phyloP scores from a whole-genome alignment of 1,284 basidiomycete species.

The Coniferiporia weirii region DNA sequence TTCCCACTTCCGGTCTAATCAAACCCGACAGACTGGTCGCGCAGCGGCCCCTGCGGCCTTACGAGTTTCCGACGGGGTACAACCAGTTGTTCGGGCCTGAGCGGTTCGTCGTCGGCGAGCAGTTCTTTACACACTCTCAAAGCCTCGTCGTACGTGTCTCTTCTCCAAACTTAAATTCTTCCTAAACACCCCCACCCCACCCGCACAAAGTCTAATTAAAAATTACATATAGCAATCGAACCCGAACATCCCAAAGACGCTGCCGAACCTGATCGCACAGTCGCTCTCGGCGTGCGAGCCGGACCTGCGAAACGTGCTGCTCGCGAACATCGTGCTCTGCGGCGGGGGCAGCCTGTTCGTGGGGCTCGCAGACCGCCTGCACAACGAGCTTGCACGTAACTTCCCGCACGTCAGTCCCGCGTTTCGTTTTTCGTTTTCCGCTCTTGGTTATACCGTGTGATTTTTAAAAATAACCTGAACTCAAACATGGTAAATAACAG shows the following conservation, averaged over 20 bases:
- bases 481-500: conserved; percentile 34
- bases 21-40: conserved; percentile 41
- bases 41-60: conserved; percentile 55
- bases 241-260: conserved; percentile 65
- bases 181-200: too few species aligned
- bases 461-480: conserved; percentile 1
- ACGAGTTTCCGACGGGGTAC: conserved; percentile 97
- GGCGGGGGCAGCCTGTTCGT: conserved; percentile 87
- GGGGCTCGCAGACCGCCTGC: conserved; percentile 83
- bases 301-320: conserved; percentile 84
- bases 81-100: conserved; percentile 82
- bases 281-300: conserved; percentile 85
- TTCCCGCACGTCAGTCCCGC: conserved; percentile 70
- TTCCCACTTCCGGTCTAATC: conserved; percentile 1
- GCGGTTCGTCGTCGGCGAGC: conserved; percentile 82
- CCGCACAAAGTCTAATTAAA: background rate
- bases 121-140: conserved; percentile 80
- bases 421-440: conserved; percentile 1
- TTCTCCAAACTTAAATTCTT: too few species aligned
- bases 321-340: conserved; percentile 91
- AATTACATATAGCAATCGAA: conserved; percentile 40
- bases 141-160: conserved; percentile 60
- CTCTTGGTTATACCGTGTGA: background rate
- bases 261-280: conserved; percentile 75
- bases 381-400: conserved; percentile 70